Conservation (phyloP, 148 eudicot species). For the Rhododendron ferrugineum region DNA sequence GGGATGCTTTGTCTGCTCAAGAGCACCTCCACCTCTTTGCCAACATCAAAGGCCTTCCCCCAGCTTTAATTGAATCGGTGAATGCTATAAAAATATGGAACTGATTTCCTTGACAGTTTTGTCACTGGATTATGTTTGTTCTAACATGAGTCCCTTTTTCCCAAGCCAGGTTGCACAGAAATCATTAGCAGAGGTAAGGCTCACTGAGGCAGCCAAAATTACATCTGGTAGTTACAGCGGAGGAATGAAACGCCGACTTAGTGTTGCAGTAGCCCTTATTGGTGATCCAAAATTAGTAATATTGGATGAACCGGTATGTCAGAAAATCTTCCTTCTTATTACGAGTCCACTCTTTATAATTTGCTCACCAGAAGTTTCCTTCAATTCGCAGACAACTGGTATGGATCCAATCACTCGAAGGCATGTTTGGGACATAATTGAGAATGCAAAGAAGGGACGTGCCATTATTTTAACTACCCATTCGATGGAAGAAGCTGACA, state of each 20-base stretch:
- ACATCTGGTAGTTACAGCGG: conserved; percentile 86
- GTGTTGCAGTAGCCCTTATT: conserved; percentile 80
- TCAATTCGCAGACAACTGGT: conserved; percentile 66
- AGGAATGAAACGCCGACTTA: conserved; percentile 98
- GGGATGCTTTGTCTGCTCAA: conserved; percentile 73
- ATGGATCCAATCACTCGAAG: conserved; percentile 94
- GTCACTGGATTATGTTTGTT: not conserved
- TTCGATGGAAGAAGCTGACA: conserved; percentile 97
- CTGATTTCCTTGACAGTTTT: conserved; percentile 5
- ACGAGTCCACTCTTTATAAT: not conserved
- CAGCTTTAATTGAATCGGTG: conserved; percentile 56
- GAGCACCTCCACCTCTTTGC: conserved; percentile 87
- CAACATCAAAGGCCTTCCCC: conserved; percentile 70
- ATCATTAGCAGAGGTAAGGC: conserved; percentile 66
- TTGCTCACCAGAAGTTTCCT: not conserved
- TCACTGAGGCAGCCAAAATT: conserved; percentile 52
- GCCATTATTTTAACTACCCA: conserved; percentile 82
- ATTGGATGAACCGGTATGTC: conserved; percentile 82
- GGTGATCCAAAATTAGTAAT: conserved; percentile 84
- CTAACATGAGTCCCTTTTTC: not conserved
- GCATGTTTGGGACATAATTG: conserved; percentile 94
- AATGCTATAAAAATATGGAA: conserved; percentile 6
- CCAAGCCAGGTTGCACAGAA: conserved; percentile 43
- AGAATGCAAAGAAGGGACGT: conserved; percentile 74
- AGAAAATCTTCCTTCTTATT: conserved; percentile 1